A percentile compares a stretch with the other conserved stretches of the same genome.
Conservation (phyloP, 345 rosid species). For the Moricandia arvensis region DNA sequence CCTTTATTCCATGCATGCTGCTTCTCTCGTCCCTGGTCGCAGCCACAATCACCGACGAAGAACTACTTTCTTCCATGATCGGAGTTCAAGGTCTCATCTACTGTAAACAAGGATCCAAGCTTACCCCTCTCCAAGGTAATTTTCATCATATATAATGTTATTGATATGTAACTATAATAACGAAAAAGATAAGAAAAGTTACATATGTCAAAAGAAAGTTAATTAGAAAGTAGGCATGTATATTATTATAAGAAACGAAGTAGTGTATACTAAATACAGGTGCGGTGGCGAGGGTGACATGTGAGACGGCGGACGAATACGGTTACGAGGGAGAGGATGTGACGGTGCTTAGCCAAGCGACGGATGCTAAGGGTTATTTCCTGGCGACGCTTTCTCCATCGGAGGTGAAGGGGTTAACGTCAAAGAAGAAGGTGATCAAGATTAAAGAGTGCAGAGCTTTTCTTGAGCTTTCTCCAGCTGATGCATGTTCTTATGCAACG, state of each 20-base stretch:
- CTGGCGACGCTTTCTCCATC: constrained; percentile 51
- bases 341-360: constrained; percentile 52
- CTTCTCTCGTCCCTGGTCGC: constrained; percentile 27
- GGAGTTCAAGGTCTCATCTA: constrained; percentile 62
- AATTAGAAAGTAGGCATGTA: too few relatives aligned
- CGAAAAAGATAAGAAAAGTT: neutral
- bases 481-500: constrained; percentile 48
- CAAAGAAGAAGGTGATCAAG: constrained; percentile 25
- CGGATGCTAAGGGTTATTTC: constrained; percentile 59
- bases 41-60: constrained; percentile 22
- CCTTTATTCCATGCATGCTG: constrained; percentile 27
- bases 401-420: constrained; percentile 43
- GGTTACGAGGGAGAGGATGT: constrained; percentile 58
- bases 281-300: constrained; percentile 65
- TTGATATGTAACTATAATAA: neutral
- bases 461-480: constrained; percentile 51
- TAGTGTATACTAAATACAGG: too few relatives aligned
- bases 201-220: too few relatives aligned
- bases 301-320: constrained; percentile 46
- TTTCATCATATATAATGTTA: neutral
- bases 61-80: constrained; percentile 44
- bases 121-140: constrained; percentile 55
- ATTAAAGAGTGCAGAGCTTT: constrained; percentile 58
- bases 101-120: constrained; percentile 46
- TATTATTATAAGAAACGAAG: too few relatives aligned